Evolutionary conservation across 176 grass and related monocot genomes (phyloP).

Genomic region (Poa pratensis): DNA sequence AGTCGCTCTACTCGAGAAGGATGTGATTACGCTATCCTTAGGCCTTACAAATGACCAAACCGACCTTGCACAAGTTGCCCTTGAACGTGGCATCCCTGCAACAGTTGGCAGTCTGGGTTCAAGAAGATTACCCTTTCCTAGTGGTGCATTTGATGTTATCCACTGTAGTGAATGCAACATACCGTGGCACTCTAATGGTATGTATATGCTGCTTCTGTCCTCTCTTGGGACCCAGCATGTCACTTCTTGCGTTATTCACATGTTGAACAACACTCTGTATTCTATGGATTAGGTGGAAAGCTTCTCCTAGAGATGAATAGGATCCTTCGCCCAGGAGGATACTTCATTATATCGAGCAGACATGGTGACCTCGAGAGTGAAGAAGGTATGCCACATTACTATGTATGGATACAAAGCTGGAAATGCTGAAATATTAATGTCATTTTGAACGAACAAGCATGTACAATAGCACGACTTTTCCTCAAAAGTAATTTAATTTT

Average conservation of each 20-base stretch:
- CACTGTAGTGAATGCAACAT: constrained; percentile 95
- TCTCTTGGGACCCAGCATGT: constrained; percentile 25
- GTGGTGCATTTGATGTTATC: constrained; percentile 89
- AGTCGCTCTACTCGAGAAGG: constrained; percentile 68
- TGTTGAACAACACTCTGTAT: constrained; percentile 28
- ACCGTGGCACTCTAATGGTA: constrained; percentile 94
- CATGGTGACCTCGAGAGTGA: constrained; percentile 86
- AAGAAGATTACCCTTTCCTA: constrained; percentile 89
- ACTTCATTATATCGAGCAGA: constrained; percentile 87
- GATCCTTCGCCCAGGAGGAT: constrained; percentile 93
- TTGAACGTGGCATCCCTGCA: constrained; percentile 93
- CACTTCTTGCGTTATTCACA: not conserved
- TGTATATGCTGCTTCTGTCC: constrained; percentile 29
- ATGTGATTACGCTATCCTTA: constrained; percentile 74
- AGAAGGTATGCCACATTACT: constrained; percentile 68
- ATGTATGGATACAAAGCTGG: not conserved
- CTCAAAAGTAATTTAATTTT: not conserved
- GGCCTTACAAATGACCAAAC: constrained; percentile 79
- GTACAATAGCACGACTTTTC: not conserved
- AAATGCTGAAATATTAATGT: not conserved
- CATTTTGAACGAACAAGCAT: constrained; percentile 16
- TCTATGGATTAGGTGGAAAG: constrained; percentile 70
- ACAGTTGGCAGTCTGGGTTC: constrained; percentile 74
- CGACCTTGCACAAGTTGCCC: constrained; percentile 76
- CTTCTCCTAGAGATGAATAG: constrained; percentile 96